Evolutionary conservation across 73 alveolate genomes (phyloP).

Genomic region (Paramecium sexaurelia): DNA sequence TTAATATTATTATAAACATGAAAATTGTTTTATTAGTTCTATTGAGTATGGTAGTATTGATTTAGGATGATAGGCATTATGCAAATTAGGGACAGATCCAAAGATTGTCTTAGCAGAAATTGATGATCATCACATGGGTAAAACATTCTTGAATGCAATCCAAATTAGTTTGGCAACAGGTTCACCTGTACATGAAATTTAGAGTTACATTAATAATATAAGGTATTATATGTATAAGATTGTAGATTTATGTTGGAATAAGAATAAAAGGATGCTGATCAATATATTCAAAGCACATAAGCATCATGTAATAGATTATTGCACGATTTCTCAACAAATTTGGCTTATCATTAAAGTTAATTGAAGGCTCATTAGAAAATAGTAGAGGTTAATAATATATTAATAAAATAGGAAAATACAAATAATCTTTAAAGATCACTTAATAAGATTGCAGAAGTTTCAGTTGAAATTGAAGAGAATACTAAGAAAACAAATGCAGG

Average conservation of each 20-base stretch:
- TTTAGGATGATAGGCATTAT: not conserved
- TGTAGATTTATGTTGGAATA: conserved; percentile 37
- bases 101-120: conserved; percentile 23
- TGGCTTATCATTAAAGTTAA: not conserved
- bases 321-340: conserved; percentile 27
- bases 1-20: not conserved
- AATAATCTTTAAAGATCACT: conserved; percentile 31
- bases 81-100: conserved; percentile 30
- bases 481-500: conserved; percentile 32
- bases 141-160: conserved; percentile 56
- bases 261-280: conserved; percentile 55
- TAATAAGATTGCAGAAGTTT: conserved; percentile 52
- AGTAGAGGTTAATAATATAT: not conserved
- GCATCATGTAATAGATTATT: conserved; percentile 4
- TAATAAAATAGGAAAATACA: not conserved
- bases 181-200: conserved; percentile 48
- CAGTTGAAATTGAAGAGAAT: conserved; percentile 52
- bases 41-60: conserved; percentile 2
- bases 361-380: conserved; percentile 35
- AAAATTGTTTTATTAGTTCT: not conserved
- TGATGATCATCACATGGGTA: conserved; percentile 55
- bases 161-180: conserved; percentile 47
- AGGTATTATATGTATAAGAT: not conserved
- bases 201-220: conserved; percentile 39
- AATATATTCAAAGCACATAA: not conserved